Conservation (phyloP, 2,329 filamentous ascomycete genomes). For the Cordyceps farinosa region DNA sequence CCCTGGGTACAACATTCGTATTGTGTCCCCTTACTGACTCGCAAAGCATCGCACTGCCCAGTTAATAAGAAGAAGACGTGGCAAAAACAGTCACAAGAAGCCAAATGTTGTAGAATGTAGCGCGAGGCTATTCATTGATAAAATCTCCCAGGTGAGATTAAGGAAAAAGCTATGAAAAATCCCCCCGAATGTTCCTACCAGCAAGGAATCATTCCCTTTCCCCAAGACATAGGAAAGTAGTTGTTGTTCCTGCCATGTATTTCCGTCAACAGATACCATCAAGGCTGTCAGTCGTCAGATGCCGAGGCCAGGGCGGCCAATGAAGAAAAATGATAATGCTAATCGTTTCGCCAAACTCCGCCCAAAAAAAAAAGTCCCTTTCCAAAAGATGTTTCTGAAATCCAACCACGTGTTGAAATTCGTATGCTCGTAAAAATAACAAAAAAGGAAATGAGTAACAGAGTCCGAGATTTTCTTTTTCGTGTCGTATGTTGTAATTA, state of each 20-base stretch:
- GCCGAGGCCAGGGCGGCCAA: background rate
- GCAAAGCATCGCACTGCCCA: too few species aligned
- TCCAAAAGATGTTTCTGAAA: constrained; percentile 12
- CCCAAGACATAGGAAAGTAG: constrained; percentile 5
- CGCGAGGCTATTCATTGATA: background rate
- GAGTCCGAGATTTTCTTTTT: constrained; percentile 6
- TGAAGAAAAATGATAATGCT: constrained; percentile 11
- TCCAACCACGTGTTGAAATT: constrained; percentile 12
- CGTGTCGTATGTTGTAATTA: constrained; percentile 5
- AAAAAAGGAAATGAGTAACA: background rate
- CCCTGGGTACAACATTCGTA: too few species aligned
- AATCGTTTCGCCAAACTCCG: constrained; percentile 13
- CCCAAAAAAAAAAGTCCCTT: background rate
- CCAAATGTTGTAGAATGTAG: background rate
- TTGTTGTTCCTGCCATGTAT: background rate
- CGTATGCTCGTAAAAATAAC: constrained; percentile 10
- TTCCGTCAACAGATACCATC: constrained; percentile 3
- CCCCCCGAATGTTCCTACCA: background rate
- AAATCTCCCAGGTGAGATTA: constrained; percentile 4
- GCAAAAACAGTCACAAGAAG: background rate
- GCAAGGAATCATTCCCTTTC: background rate
- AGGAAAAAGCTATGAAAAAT: constrained; percentile 13
- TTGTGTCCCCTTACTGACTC: too few species aligned
- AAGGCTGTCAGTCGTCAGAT: background rate
- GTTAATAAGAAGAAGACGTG: background rate